phyloP scores from a whole-genome alignment of 108 stramenopile species.

The Seminavis robusta region DNA sequence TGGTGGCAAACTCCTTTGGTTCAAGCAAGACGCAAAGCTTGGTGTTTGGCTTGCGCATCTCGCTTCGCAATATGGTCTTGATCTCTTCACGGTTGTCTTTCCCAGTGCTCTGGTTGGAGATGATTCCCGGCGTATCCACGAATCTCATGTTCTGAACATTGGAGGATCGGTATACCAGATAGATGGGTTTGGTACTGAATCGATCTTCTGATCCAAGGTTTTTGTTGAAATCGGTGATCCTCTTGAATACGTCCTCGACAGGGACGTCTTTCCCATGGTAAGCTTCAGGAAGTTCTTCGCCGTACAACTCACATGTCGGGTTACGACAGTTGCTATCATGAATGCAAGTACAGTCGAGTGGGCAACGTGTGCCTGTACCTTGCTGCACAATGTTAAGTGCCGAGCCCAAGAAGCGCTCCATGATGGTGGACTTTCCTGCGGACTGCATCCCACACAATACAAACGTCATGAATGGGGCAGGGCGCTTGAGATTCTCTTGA shows the following conservation, averaged over 20 bases:
- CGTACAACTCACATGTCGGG: constrained; percentile 55
- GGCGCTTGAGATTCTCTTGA: constrained; percentile 47
- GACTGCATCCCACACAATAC: constrained; percentile 80
- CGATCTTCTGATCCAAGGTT: constrained; percentile 46
- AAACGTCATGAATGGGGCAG: constrained; percentile 74
- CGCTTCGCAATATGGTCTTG: constrained; percentile 57
- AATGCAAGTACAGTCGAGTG: constrained; percentile 74
- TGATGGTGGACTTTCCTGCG: constrained; percentile 69
- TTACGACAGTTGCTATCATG: constrained; percentile 36
- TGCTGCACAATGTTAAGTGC: constrained; percentile 74
- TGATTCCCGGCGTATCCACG: constrained; percentile 63
- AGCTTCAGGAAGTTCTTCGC: constrained; percentile 43
- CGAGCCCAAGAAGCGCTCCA: constrained; percentile 72
- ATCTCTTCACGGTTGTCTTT: constrained; percentile 72
- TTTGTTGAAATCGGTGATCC: constrained; percentile 59
- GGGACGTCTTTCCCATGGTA: constrained; percentile 34
- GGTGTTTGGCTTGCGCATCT: constrained; percentile 58
- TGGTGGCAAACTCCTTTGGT: constrained; percentile 69
- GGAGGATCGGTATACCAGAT: constrained; percentile 51
- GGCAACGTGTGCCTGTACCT: constrained; percentile 77
- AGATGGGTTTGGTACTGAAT: constrained; percentile 53
- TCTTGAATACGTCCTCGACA: constrained; percentile 55
- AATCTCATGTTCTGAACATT: constrained; percentile 80
- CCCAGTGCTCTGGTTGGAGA: constrained; percentile 58
- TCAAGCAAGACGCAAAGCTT: constrained; percentile 75